Base-by-base conservation (phyloP, 257 asterid genomes). In the Avicennia marina region DNA sequence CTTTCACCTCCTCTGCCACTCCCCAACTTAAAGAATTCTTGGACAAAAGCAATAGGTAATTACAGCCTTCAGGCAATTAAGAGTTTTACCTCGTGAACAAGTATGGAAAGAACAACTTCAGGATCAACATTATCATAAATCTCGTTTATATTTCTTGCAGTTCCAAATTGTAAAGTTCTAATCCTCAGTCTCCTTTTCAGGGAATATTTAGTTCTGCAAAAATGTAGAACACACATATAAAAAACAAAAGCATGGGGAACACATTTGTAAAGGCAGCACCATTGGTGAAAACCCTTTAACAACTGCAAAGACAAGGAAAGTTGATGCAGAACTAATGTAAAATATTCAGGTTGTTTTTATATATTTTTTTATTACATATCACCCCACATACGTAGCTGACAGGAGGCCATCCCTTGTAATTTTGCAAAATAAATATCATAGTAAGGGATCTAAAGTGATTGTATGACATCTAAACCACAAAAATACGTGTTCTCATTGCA, bases 121-220 rank as follows among this genome's bases (percentile, higher is more conserved):
- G 95, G 79, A 81, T 93, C 96, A 71, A 83, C 95, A 62, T 64
- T 75, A 56, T 93, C 98, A 75, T 93, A 93, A 56, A 89, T 75
- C 66, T 88, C 98, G 41, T 81, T 86, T 49, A 93, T 81, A 64
- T 69, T 82, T 57, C 70, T 86, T 61, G 95, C 97, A 50, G 84
- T 72, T 60, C 75, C 81, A 21, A 81, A 80, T 76, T 85, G 94
- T 53, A 93, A n/a, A 26, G 97, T 93, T 64, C 89, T 82, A 44
- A 93, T 89, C 84, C 98, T 76, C 67, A 93, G 75, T 75, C 97
- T 86, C 83, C 97, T 88, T 72, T 82, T 71, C 67, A 93, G 75
- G 56, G 97, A 65, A 71, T 88, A 85, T 47, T 77, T 79, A 47
- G 72, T 67, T 69, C 98, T 90, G 89, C 84, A 71, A 40, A 60